Conservation (phyloP, 176 grass and related monocot genomes). For the Avena eriantha region DNA sequence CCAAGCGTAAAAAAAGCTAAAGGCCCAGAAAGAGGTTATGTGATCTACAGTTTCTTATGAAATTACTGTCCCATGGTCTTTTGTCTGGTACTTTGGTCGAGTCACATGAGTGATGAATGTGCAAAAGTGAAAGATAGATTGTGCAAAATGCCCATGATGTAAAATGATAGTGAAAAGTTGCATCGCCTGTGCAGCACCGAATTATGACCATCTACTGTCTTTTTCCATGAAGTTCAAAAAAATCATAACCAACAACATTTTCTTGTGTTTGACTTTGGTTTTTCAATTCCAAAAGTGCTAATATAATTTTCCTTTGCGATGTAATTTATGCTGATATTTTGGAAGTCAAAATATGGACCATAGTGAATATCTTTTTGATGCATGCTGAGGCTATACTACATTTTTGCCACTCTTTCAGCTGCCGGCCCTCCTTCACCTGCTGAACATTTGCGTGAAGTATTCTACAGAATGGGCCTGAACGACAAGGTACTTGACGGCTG, state of each 20-base stretch:
- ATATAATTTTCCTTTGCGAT: neutral
- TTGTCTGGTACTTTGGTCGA: neutral
- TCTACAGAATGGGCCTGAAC: conserved; percentile 96
- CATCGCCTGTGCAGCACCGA: neutral
- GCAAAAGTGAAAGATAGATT: conserved; percentile 15
- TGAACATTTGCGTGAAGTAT: conserved; percentile 84
- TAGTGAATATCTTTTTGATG: conserved; percentile 1
- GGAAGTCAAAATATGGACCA: neutral
- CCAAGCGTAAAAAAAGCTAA: neutral
- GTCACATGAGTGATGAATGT: conserved; percentile 3
- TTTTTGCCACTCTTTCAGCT: conserved; percentile 55
- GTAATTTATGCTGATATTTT: conserved; percentile 32
- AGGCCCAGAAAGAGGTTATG: neutral
- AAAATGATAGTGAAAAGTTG: neutral
- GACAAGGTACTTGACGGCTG: conserved; percentile 64
- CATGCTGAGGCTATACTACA: neutral
- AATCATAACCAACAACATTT: neutral
- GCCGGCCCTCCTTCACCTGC: conserved; percentile 91
- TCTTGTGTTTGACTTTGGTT: neutral
- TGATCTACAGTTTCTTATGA: conserved; percentile 10
- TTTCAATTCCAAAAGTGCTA: neutral
- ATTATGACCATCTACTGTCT: neutral
- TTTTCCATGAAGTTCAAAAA: neutral
- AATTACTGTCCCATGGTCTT: neutral
- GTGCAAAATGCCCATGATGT: neutral